Base-by-base conservation (phyloP, 805 yeast species). In the Saturnispora saitoi region DNA sequence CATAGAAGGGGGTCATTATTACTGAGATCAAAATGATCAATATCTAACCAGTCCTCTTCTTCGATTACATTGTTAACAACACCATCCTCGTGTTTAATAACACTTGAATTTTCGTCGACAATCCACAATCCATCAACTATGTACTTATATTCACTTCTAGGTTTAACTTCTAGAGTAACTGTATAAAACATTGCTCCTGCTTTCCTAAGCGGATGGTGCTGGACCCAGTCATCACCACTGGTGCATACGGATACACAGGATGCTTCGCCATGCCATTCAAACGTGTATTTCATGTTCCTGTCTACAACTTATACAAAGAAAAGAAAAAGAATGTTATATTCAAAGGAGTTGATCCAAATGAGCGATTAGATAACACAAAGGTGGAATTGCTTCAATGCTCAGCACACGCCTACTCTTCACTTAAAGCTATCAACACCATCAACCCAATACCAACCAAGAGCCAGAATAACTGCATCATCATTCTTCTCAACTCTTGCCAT, bases 121-220 rank as follows among this genome's bases (percentile, higher is more conserved):
- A 58, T 43, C 85, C 85, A 80, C 37, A 67, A 68, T 14, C 76
- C 81, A 57, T 79, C 83, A 42, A 79, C 83, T 42, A 80, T 73
- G 60, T 74, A 80, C 55, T 77, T 80, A 69, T 75, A 80, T 31
- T 69, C 62, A 30, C 54, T 69, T 68, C 45, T 63, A 70, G 20
- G 58, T 53, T 22, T 71, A 70, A 28, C 47, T 3, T 20, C 42
- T 4, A 41, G 34, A 8, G 17, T 30, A 9, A 45, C 43, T 1
- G 34, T 38, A 17, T 38, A 67, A 26, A 5, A 50, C 47, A 3
- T 48, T 73, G 24, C 69, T 62, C 44, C 67, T 69, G 57, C 67
- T 68, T 34, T 66, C 68, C 48, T 78, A 63, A 28, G 63, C 65
- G 43, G 38, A 34, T 72, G 66, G 3, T 76, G 64, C 57, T 71